These are phyloP conservation scores for Fusarium nelsonii DNA, from an alignment of 2,329 filamentous ascomycete genomes.

Conservation along the genomic window DNA sequence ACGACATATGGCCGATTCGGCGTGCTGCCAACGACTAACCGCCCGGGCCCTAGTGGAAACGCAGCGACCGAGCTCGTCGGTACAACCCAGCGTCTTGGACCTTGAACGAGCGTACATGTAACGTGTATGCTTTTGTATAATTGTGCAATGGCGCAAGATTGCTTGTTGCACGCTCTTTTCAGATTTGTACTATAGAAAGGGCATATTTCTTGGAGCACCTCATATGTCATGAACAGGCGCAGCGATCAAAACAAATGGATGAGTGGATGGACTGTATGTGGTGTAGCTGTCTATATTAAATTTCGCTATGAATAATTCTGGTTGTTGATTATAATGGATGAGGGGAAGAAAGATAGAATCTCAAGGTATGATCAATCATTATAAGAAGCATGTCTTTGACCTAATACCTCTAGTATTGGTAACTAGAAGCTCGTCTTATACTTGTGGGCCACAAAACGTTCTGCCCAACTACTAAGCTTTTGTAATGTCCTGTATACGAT, in stretches of 20 bases:
- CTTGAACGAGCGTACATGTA: constrained; percentile 58
- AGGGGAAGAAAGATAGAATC: constrained; percentile 12
- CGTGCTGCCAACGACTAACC: constrained; percentile 75
- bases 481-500: background rate
- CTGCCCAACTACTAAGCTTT: background rate
- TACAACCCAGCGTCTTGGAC: constrained; percentile 75
- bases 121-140: constrained; percentile 26
- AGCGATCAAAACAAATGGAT: constrained; percentile 31
- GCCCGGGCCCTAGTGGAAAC: constrained; percentile 55
- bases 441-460: background rate
- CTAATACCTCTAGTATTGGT: background rate
- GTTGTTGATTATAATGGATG: constrained; percentile 19
- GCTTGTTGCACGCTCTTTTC: constrained; percentile 16
- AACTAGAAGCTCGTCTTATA: background rate
- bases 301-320: constrained; percentile 9
- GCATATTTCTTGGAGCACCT: constrained; percentile 23
- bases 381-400: background rate
- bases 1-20: constrained; percentile 96
- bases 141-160: constrained; percentile 13
- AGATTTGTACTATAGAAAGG: constrained; percentile 41
- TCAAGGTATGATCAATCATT: constrained; percentile 1
- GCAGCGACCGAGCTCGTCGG: constrained; percentile 70
- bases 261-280: constrained; percentile 22
- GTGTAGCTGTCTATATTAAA: constrained; percentile 5
- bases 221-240: constrained; percentile 28